Evolutionary conservation across 441 rosid species (phyloP), one percentile per base, ranked within the genome.

Genomic region (Euphorbia corollata): DNA sequence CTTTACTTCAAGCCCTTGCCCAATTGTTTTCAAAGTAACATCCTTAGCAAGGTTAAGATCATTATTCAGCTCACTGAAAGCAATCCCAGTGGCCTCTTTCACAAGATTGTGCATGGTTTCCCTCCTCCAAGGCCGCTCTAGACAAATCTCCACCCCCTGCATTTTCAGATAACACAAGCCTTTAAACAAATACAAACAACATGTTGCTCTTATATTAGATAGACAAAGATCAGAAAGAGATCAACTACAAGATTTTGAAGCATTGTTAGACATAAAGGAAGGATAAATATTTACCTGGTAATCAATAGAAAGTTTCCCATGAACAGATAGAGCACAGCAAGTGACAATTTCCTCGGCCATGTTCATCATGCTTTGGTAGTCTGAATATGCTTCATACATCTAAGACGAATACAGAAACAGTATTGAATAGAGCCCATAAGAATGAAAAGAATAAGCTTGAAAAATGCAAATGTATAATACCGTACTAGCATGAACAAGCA

Each of bases 351-450:
- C 82, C 77, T 92, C 96, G 1, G 96, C 84, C 91, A 90, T 86
- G 78, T 83, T 81, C 96, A 92, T 92, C 98, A 90, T 92, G 81
- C 75, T 83, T 78, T 86, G 83, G 72, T 92, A 92, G 80, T 92
- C 98, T 61, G 98, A 86, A 82, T 84, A 92, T n/a, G 98, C 92
- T 84, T 90, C 98, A 77, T 90, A 92, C 87, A 92, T 92, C 97
- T 92, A 83, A 73, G 79, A 76, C 68, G 68, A 80, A 69, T 68
- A 80, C 65, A 74, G 73, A 36, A 70, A 38, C 16, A 74, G 60
- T 59, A 71, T 23, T 47, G 38, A 68, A 73, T 63, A 81, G 82
- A 59, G 64, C 66, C 62, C 64, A 30, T 36, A 23, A 61, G 71
- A 59, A 34, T 59, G 22, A 32, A 50, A 50, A 16, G 47, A 11